Evolutionary conservation across 768 basidiomycete genomes (phyloP), one percentile per base, ranked within the genome.

Genomic region (Pisolithus microcarpus): DNA sequence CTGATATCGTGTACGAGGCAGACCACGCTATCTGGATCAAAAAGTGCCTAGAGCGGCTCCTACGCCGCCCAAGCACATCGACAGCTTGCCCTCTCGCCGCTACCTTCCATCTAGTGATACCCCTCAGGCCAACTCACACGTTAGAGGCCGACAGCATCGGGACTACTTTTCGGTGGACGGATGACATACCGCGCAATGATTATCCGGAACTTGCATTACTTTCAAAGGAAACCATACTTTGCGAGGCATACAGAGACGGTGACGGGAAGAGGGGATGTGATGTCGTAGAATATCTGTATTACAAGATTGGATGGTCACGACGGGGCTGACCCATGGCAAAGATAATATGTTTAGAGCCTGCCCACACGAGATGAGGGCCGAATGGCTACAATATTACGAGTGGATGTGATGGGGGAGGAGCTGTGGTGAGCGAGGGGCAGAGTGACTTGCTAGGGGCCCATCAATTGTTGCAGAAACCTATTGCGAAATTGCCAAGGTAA

Each of bases 91-190:
- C 34, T 7, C 26, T 21, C 38, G 5, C 58, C 1, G 26, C 48
- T 4, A 24, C 10, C 19, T 92, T 92, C 64, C 87, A 90, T 57
- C 76, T 91, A 13, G 73, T 90, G 45, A 78, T 91, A n/a, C 87
- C 90, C 1, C 71, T 87, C 4, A 84, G 91, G 0, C 63, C 72
- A 0, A 87, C 85, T 0, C 84, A 86, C 55, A 58, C 68, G 0
- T 62, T 61, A 11, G 90, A 92, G 68, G 81, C 78, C 0, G 67
- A 59, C 34, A 75, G 77, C 0, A 64, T 90, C 42, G 84, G 86
- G 54, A 59, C 61, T 9, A 72, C 81, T 3, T 88, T 91, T 55
- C 56, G 57, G 13, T 51, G 43, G 8, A 48, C 50, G 30, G 43
- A 48, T 24, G 47, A 36, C 16, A 13, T 16, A 11, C 28, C n/a